Conservation (phyloP, 1,284 basidiomycete species). For the Tilletia caries region DNA sequence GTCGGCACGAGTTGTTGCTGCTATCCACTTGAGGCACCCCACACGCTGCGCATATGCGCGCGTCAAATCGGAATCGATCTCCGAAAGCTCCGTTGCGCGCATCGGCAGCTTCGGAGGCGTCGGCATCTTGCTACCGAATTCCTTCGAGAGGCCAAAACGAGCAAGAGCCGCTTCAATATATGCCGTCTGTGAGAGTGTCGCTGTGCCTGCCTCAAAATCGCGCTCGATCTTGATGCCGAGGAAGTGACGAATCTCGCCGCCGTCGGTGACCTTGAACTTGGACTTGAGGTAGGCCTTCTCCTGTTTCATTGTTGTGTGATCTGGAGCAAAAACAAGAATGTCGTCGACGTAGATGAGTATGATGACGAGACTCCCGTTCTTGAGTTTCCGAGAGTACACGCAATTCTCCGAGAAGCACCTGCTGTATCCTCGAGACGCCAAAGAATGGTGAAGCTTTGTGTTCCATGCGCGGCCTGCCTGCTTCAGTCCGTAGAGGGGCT, state of each 20-base stretch:
- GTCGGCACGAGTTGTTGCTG: background rate
- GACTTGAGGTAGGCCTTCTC: background rate
- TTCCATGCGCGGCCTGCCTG: background rate
- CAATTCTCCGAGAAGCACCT: background rate
- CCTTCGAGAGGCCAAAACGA: background rate
- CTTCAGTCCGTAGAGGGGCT: background rate
- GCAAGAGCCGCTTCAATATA: background rate
- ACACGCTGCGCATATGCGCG: no score
- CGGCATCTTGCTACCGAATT: background rate
- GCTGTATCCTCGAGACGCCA: background rate
- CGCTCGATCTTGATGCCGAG: no score
- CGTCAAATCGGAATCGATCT: background rate
- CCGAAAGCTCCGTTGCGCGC: background rate
- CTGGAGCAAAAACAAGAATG: background rate
- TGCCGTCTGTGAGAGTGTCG: background rate
- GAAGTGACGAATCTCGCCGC: background rate
- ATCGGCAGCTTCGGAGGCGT: background rate
- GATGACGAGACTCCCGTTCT: background rate
- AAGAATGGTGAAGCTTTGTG: background rate
- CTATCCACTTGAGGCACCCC: background rate
- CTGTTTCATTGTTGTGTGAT: background rate
- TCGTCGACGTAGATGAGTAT: background rate
- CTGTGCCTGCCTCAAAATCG: background rate
- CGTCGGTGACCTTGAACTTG: background rate
- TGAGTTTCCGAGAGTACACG: background rate